Evolutionary conservation across 2,329 filamentous ascomycete species (phyloP).

Genomic region (Trichophyton mentagrophytes): DNA sequence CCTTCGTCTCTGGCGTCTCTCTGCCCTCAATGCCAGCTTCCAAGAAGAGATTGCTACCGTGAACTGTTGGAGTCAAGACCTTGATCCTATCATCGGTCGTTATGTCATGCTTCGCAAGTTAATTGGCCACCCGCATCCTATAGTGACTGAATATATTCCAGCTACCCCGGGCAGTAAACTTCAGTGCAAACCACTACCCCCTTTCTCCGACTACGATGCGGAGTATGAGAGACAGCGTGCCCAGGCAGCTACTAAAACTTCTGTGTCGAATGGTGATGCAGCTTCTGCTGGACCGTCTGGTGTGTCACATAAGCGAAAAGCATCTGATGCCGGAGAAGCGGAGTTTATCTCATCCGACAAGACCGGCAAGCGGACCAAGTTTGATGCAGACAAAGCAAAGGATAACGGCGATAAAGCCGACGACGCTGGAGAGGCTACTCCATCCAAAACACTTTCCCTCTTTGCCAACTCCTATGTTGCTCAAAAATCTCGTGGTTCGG

Average conservation of each 20-base stretch:
- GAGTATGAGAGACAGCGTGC: neutral
- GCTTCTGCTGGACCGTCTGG: neutral
- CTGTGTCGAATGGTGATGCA: neutral
- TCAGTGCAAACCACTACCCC: slow-evolving; percentile 1
- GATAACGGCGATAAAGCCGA: slow-evolving; percentile 8
- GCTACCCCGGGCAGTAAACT: slow-evolving; percentile 6
- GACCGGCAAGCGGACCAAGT: slow-evolving; percentile 6
- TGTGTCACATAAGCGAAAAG: slow-evolving; percentile 9
- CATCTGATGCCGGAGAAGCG: slow-evolving; percentile 4
- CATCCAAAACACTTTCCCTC: slow-evolving; percentile 11
- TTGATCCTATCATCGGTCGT: slow-evolving; percentile 19
- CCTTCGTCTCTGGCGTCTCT: slow-evolving; percentile 28
- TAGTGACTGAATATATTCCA: slow-evolving; percentile 12
- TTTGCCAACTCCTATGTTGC: slow-evolving; percentile 14
- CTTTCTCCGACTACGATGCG: neutral
- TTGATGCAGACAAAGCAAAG: neutral
- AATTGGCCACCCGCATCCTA: slow-evolving; percentile 18
- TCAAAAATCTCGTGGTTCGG: slow-evolving; percentile 3
- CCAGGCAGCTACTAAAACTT: neutral
- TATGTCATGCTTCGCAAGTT: slow-evolving; percentile 20
- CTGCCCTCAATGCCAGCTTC: slow-evolving; percentile 24
- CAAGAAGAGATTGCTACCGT: slow-evolving; percentile 26
- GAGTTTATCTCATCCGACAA: neutral
- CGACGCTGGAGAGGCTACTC: neutral
- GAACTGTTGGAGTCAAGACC: slow-evolving; percentile 18